Conservation (phyloP, 1,284 basidiomycete genomes). For the Cryptococcus sp. region DNA sequence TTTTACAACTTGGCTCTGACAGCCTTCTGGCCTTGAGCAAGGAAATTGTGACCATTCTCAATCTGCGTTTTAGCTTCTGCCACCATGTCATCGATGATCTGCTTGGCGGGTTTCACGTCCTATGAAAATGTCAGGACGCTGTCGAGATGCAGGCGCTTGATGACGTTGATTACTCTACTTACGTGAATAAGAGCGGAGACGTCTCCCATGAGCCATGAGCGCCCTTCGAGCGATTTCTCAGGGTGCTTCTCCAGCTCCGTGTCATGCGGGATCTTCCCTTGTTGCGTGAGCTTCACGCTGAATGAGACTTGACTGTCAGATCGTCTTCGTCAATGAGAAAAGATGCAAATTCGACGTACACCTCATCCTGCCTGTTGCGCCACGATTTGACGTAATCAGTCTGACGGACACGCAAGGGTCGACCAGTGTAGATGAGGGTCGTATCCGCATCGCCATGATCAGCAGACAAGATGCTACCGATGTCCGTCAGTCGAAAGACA, state of each 20-base stretch:
- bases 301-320: constrained; percentile 62
- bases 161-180: constrained; percentile 1
- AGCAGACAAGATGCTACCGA: constrained; percentile 42
- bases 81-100: constrained; percentile 76
- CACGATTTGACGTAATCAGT: constrained; percentile 79
- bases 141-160: background rate
- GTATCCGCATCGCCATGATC: constrained; percentile 60
- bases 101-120: constrained; percentile 73
- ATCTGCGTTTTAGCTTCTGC: constrained; percentile 36
- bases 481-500: constrained; percentile 5
- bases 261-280: constrained; percentile 73
- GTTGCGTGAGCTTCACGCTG: constrained; percentile 72
- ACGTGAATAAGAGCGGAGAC: constrained; percentile 72
- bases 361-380: constrained; percentile 51
- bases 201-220: constrained; percentile 75
- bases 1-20: constrained; percentile 25
- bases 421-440: constrained; percentile 82
- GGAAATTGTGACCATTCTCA: constrained; percentile 24
- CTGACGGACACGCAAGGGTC: constrained; percentile 77
- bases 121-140: constrained; percentile 37
- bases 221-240: constrained; percentile 67
- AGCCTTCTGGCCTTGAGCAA: constrained; percentile 1
- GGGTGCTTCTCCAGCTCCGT: constrained; percentile 73
- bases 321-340: background rate
- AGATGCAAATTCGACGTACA: constrained; percentile 47